A percentile compares a stretch with the other conserved stretches of the same genome.
Evolutionary conservation across 23 red algal species (phyloP).

Genomic region (Gracilaria domingensis): DNA sequence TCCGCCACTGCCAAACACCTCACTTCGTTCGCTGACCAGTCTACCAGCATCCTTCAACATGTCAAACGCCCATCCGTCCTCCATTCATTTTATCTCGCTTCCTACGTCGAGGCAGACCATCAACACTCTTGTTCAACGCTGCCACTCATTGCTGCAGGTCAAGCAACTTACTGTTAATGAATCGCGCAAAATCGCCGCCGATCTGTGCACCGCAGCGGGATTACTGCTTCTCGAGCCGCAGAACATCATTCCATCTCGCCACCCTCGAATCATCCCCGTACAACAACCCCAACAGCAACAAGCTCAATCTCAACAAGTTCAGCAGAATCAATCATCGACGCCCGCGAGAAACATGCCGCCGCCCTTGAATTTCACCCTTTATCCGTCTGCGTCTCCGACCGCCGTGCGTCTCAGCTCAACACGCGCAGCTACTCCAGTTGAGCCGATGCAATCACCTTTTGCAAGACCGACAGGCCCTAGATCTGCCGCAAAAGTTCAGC

Average conservation of each 20-base stretch:
- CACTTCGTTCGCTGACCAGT: background rate
- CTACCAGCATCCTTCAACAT: background rate
- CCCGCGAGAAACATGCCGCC: background rate
- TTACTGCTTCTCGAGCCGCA: constrained; percentile 30
- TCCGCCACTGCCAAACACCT: background rate
- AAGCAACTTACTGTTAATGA: background rate
- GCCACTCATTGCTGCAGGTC: background rate
- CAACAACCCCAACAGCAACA: background rate
- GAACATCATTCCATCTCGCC: constrained; percentile 6
- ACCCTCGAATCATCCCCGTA: background rate
- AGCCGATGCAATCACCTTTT: constrained; percentile 6
- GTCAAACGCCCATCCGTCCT: constrained; percentile 3
- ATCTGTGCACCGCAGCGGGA: constrained; percentile 15
- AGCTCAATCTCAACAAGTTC: background rate
- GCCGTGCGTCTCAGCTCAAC: constrained; percentile 6
- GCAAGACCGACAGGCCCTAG: background rate
- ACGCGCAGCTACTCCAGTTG: background rate
- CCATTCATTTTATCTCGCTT: constrained; percentile 17
- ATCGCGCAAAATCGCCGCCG: constrained; percentile 10
- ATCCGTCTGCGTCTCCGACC: constrained; percentile 13
- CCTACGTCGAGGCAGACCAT: background rate
- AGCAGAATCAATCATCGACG: background rate
- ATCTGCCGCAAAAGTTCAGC: background rate
- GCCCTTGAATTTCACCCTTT: background rate
- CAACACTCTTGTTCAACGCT: constrained; percentile 33